A percentile compares a stretch with the other conserved stretches of the same genome.
Evolutionary conservation across 2,329 filamentous ascomycete genomes (phyloP).

Genomic region (Paecilomyces niveus): DNA sequence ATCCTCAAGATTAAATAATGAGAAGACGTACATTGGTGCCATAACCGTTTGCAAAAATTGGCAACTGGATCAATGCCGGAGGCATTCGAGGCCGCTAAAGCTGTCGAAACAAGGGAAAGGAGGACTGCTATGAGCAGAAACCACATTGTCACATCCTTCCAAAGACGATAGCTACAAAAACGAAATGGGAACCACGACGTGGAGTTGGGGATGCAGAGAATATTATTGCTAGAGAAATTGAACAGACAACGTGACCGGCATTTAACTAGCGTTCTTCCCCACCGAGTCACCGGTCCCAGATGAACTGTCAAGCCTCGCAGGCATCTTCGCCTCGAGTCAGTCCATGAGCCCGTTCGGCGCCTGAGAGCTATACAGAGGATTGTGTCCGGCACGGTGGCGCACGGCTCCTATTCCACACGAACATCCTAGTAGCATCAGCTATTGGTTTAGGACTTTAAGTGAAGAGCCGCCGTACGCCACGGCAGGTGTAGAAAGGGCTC

Average conservation of each 20-base stretch:
- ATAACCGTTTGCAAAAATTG: slow-evolving; percentile 17
- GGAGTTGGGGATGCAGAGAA: neutral
- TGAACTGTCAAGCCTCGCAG: neutral
- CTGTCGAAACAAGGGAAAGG: neutral
- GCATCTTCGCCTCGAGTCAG: neutral
- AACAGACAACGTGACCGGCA: neutral
- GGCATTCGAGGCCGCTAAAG: neutral
- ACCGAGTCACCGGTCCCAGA: neutral
- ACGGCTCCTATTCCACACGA: neutral
- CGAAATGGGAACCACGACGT: neutral
- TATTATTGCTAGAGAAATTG: neutral
- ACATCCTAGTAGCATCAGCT: neutral
- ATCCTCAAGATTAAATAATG: neutral
- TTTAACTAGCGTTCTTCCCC: neutral
- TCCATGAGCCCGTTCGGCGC: neutral
- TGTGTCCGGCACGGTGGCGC: neutral
- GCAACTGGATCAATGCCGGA: neutral
- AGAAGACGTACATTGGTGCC: slow-evolving; percentile 18
- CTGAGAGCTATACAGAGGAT: too few relatives aligned
- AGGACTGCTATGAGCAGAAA: neutral
- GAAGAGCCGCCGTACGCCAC: neutral
- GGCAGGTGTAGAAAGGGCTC: neutral
- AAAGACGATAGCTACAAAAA: neutral
- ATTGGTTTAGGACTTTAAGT: neutral
- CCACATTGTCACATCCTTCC: neutral